These are phyloP conservation scores for Daldinia bambusicola DNA, from an alignment of 495 filamentous ascomycete genomes.

Conservation along the genomic window DNA sequence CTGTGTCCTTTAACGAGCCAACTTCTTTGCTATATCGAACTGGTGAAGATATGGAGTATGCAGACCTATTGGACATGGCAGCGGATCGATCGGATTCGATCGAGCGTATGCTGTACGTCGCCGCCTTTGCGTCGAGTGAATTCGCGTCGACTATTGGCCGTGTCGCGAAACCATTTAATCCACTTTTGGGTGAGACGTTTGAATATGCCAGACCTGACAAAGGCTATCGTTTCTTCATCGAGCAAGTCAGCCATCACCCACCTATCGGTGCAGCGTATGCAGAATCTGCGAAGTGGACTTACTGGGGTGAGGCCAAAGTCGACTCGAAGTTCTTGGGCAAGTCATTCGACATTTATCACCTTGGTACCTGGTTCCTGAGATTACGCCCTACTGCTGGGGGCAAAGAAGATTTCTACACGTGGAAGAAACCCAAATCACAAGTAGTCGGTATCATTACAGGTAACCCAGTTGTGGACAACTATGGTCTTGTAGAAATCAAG, in stretches of 20 bases:
- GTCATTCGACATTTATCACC: conserved; percentile 94
- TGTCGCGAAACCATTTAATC: conserved; percentile 98
- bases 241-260: conserved; percentile 98
- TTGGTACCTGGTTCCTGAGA: conserved; percentile 96
- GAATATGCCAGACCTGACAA: conserved; percentile 96
- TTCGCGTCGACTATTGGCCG: conserved; percentile 96
- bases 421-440: conserved; percentile 99
- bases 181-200: conserved; percentile 94
- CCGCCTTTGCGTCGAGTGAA: conserved; percentile 93
- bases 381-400: conserved; percentile 80
- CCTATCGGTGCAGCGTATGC: conserved; percentile 94
- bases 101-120: conserved; percentile 95
- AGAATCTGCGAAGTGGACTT: conserved; percentile 94
- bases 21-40: conserved; percentile 96
- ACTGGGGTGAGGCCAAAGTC: conserved; percentile 96
- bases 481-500: conserved; percentile 95
- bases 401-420: conserved; percentile 90
- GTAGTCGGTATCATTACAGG: conserved; percentile 98
- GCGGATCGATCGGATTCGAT: conserved; percentile 86
- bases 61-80: conserved; percentile 89
- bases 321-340: conserved; percentile 98
- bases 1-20: conserved; percentile 98
- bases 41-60: conserved; percentile 97
- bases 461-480: conserved; percentile 96
- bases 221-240: conserved; percentile 96